Conservation (phyloP, 176 grass and related monocot species). For the Eleusine coracana region DNA sequence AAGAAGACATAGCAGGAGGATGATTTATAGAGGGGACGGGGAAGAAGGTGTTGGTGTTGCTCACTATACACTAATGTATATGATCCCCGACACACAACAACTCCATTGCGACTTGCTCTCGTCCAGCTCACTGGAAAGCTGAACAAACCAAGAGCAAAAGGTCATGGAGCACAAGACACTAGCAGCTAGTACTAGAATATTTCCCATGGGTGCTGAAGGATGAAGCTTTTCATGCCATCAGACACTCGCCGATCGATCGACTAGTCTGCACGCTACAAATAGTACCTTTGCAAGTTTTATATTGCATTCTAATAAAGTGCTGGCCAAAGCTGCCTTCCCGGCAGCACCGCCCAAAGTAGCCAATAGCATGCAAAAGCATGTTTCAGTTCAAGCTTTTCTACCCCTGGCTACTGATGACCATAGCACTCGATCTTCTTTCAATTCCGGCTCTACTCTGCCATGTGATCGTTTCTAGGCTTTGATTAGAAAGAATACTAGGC, state of each 20-base stretch:
- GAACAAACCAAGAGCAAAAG: slow-evolving; percentile 24
- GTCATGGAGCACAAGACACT: slow-evolving; percentile 46
- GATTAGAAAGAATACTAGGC: slow-evolving; percentile 10
- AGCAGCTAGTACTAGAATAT: slow-evolving; percentile 31
- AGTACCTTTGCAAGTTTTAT: slow-evolving; percentile 13
- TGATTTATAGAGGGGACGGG: slow-evolving; percentile 50
- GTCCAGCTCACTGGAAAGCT: neutral
- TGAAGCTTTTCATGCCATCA: slow-evolving; percentile 53
- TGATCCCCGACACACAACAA: neutral
- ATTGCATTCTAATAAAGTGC: neutral
- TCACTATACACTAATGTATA: neutral
- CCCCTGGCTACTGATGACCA: neutral
- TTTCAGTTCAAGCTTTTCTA: slow-evolving; percentile 14
- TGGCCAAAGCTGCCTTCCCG: slow-evolving; percentile 18
- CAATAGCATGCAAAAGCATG: slow-evolving; percentile 39
- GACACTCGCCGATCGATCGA: neutral
- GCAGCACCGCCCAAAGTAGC: slow-evolving; percentile 37
- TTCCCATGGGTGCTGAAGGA: slow-evolving; percentile 33
- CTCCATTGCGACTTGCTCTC: slow-evolving; percentile 37
- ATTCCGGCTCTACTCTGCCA: neutral
- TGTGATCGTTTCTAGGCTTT: slow-evolving; percentile 16
- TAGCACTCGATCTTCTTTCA: neutral
- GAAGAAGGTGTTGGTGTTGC: neutral
- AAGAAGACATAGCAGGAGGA: slow-evolving; percentile 44
- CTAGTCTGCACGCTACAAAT: neutral